These are phyloP conservation scores for Claviceps purpurea DNA, from an alignment of 2,329 filamentous ascomycete genomes.

Conservation along the genomic window DNA sequence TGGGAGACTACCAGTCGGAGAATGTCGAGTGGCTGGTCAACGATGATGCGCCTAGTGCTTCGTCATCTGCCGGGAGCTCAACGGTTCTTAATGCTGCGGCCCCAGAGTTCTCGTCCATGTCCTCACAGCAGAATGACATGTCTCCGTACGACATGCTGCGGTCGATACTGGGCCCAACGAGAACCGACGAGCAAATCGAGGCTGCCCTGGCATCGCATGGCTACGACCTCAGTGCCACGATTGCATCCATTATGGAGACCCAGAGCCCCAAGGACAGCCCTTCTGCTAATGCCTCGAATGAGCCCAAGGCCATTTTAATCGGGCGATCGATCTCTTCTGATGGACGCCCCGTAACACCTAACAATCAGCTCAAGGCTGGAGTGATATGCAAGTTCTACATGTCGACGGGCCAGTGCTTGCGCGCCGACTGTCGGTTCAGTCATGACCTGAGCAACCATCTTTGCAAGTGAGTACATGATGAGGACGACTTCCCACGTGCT, in stretches of 20 bases:
- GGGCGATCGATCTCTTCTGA: slow-evolving; percentile 80
- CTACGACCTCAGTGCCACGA: slow-evolving; percentile 86
- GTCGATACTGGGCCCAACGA: slow-evolving; percentile 79
- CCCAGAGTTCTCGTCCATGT: slow-evolving; percentile 55
- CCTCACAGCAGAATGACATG: slow-evolving; percentile 70
- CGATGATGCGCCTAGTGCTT: slow-evolving; percentile 67
- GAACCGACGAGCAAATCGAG: slow-evolving; percentile 89
- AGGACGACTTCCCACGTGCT: neutral
- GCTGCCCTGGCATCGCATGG: slow-evolving; percentile 76
- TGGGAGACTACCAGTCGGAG: slow-evolving; percentile 82
- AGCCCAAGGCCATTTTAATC: slow-evolving; percentile 59
- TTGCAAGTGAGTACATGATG: slow-evolving; percentile 67
- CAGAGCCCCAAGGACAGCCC: slow-evolving; percentile 31
- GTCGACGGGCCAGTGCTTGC: slow-evolving; percentile 85
- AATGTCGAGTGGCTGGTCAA: slow-evolving; percentile 97
- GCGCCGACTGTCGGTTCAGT: slow-evolving; percentile 92
- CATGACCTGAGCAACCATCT: slow-evolving; percentile 92
- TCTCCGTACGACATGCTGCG: slow-evolving; percentile 95
- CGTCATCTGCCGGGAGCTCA: slow-evolving; percentile 56
- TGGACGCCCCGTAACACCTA: slow-evolving; percentile 62
- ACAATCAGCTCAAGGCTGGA: slow-evolving; percentile 63
- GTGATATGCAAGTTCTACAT: slow-evolving; percentile 97
- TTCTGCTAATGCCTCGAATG: slow-evolving; percentile 27
- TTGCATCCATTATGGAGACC: slow-evolving; percentile 74
- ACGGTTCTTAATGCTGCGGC: slow-evolving; percentile 67